Base-by-base conservation (phyloP, 1,284 basidiomycete species). In the Leccinum subrobustum region DNA sequence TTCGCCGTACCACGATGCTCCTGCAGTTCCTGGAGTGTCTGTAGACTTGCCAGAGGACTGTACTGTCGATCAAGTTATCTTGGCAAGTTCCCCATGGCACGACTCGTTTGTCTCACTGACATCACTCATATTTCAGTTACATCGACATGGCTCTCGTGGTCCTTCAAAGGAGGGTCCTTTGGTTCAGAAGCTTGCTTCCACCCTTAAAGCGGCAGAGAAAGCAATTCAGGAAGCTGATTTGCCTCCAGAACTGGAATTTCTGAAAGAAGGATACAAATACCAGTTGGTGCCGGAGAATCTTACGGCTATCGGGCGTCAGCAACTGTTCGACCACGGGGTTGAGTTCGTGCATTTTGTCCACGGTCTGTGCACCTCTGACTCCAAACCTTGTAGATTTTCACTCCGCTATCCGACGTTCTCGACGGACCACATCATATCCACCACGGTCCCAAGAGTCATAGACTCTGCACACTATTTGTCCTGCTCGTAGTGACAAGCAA, bases 1-100 rank as follows among this genome's bases (percentile, higher is more conserved):
- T 35, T 53, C 52, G 12, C 52, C 52, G 12, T 53, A 53, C 52
- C 52, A 53, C 33, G 20, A 16, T 33, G 52, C 52, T 20, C 77
- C 78, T 5, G 60, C 69, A 8, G 69, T 72, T 20, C 56, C 54
- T 11, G 75, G 75, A 6, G 66, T 81, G 33, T 69, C 69, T 52
- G 68, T 59, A 55, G 64, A 73, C 33, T 69, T 81, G 8, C 79
- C 80, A 11, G 70, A 64, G 8, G 79, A 79, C 62, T 82, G 79
- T 60, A 71, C 62, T 42, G 77, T 82, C 42, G 74, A 78, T 35
- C 78, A 78, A 68, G 77, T 80, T 60, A 72, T 79, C 66, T 64
- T 78, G 66, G 69, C 63, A 55, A 60, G 69, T 37, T 44, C 25
- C 42, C 23, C 18, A 39, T 6, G 11, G 6, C 9, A 20, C 25